Percentiles rank a stretch among this genome's conserved stretches.
Conservation (phyloP, 805 yeast genomes). For the Cyberlindnera euphorbiae region DNA sequence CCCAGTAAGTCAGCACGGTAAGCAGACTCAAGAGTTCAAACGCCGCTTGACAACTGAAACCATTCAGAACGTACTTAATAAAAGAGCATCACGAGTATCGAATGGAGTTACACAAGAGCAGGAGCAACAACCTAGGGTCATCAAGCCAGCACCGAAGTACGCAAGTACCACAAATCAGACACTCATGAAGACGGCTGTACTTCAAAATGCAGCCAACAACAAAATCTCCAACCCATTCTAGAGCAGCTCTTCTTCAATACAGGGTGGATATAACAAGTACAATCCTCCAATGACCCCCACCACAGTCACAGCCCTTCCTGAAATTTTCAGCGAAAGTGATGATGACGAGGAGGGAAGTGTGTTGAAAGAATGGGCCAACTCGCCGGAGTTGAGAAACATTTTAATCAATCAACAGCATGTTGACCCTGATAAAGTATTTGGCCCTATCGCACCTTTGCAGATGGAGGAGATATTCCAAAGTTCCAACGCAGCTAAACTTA, state of each 20-base stretch:
- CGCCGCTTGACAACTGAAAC: slow-evolving; percentile 26
- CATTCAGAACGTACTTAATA: slow-evolving; percentile 17
- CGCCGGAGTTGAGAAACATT: slow-evolving; percentile 47
- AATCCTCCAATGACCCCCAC: slow-evolving; percentile 19
- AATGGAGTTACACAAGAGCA: slow-evolving; percentile 2
- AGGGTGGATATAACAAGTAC: slow-evolving; percentile 3
- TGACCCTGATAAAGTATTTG: slow-evolving; percentile 69
- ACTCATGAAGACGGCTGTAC: slow-evolving; percentile 31
- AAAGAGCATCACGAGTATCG: slow-evolving; percentile 26
- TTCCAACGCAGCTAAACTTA: slow-evolving; percentile 39
- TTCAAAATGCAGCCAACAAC: slow-evolving; percentile 29
- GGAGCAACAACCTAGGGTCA: slow-evolving; percentile 4
- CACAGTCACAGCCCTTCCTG: slow-evolving; percentile 33
- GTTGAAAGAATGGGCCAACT: slow-evolving; percentile 57
- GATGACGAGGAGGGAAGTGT: slow-evolving; percentile 46
- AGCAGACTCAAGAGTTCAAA: slow-evolving; percentile 18
- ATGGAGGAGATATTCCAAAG: slow-evolving; percentile 65
- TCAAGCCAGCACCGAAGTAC: slow-evolving; percentile 13
- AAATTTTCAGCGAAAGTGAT: slow-evolving; percentile 48
- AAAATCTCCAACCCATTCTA: slow-evolving; percentile 15
- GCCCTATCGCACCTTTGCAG: slow-evolving; percentile 64
- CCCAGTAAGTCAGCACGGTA: slow-evolving; percentile 13
- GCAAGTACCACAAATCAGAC: slow-evolving; percentile 18
- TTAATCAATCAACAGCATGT: slow-evolving; percentile 43
- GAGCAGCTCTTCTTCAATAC: slow-evolving; percentile 3